These are phyloP conservation scores for Leonotis leonurus DNA, from an alignment of 257 asterid species.

Conservation along the genomic window DNA sequence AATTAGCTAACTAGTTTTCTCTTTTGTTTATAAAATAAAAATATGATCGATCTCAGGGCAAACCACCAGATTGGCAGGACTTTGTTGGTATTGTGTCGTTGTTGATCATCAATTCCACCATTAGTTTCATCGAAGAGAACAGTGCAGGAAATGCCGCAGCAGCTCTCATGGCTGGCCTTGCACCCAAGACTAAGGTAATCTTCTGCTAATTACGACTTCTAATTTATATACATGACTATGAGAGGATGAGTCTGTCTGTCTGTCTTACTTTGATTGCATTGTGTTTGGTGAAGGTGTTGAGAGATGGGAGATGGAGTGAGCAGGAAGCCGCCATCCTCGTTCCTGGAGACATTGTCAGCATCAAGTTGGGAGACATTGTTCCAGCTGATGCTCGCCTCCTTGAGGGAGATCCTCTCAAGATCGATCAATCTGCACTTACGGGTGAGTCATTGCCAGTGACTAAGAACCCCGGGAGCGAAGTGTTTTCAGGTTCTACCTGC, in stretches of 20 bases:
- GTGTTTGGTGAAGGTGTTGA: conserved; percentile 55
- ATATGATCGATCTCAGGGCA: conserved; percentile 37
- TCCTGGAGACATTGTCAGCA: conserved; percentile 70
- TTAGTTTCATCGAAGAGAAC: conserved; percentile 74
- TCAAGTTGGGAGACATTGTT: conserved; percentile 66
- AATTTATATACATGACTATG: too few species aligned
- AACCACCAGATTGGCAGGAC: conserved; percentile 75
- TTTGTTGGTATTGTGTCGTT: conserved; percentile 49
- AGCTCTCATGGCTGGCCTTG: conserved; percentile 67
- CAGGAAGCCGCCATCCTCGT: conserved; percentile 62
- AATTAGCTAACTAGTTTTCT: too few species aligned
- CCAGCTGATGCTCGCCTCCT: conserved; percentile 81
- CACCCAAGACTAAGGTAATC: conserved; percentile 70
- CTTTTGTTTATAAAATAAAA: background rate
- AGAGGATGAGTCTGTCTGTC: background rate
- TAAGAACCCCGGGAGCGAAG: conserved; percentile 43
- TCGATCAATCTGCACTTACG: conserved; percentile 74
- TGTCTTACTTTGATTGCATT: background rate
- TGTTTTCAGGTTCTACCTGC: conserved; percentile 74
- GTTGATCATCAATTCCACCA: conserved; percentile 58
- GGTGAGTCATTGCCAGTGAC: conserved; percentile 76
- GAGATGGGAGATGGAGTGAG: conserved; percentile 71
- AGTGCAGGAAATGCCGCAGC: conserved; percentile 77
- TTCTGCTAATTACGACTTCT: too few species aligned
- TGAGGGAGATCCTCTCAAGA: conserved; percentile 71